These are phyloP conservation scores for Nicotiana undulata DNA, from an alignment of 257 asterid genomes.

Conservation along the genomic window DNA sequence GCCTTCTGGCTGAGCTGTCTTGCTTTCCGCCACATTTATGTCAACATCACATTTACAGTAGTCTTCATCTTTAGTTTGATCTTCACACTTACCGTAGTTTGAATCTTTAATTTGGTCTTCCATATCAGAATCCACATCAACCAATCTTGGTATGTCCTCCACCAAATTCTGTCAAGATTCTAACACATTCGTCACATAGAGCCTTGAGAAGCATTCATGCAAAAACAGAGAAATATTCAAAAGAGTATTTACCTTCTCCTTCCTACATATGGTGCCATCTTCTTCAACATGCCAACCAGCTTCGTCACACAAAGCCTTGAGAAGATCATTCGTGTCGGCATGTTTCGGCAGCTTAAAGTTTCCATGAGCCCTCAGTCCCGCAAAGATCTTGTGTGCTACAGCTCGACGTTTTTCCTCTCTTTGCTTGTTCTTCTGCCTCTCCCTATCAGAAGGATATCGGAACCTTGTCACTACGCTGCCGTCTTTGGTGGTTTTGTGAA, in stretches of 20 bases:
- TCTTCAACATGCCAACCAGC: conserved; percentile 82
- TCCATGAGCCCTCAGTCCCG: conserved; percentile 56
- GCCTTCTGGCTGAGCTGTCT: neutral
- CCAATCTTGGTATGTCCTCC: neutral
- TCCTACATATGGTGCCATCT: conserved; percentile 48
- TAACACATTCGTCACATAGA: too few species aligned
- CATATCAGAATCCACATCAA: neutral
- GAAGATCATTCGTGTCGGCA: conserved; percentile 63
- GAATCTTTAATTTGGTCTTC: neutral
- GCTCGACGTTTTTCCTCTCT: conserved; percentile 53
- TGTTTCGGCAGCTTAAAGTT: conserved; percentile 57
- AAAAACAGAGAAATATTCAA: neutral
- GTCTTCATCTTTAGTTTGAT: neutral
- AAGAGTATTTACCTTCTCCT: conserved; percentile 12
- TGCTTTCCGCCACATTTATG: too few species aligned
- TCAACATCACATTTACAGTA: neutral
- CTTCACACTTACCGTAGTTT: neutral
- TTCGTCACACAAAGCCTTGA: conserved; percentile 65
- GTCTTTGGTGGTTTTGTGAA: conserved; percentile 44
- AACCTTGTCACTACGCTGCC: conserved; percentile 35
- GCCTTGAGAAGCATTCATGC: too few species aligned
- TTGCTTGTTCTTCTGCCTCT: conserved; percentile 53
- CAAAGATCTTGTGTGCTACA: conserved; percentile 52
- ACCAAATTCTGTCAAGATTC: neutral
- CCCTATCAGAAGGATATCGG: conserved; percentile 61